These are phyloP conservation scores for Phylloporus sp. DNA, from an alignment of 768 basidiomycete genomes.

Conservation along the genomic window DNA sequence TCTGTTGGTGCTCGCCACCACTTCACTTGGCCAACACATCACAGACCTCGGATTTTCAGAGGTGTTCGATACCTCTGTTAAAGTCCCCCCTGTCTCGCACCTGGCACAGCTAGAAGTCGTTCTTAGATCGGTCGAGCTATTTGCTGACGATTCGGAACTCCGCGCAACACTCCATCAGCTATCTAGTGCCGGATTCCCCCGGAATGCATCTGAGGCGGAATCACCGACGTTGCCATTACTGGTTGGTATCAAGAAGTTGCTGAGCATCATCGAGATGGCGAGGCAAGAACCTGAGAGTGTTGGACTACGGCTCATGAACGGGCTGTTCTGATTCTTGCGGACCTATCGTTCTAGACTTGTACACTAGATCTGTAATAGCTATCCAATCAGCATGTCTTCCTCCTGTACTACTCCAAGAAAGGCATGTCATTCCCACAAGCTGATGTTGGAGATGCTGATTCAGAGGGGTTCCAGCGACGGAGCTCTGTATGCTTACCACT, in stretches of 20 bases:
- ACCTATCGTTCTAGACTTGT: constrained; percentile 2
- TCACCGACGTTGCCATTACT: constrained; percentile 50
- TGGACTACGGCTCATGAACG: constrained; percentile 62
- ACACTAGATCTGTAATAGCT: neutral
- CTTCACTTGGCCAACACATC: constrained; percentile 82
- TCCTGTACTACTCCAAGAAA: constrained; percentile 9
- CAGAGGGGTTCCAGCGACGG: constrained; percentile 9
- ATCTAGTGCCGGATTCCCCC: constrained; percentile 66
- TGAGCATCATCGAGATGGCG: constrained; percentile 94
- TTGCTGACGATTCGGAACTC: constrained; percentile 51
- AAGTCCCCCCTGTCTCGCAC: constrained; percentile 75
- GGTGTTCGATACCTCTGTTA: constrained; percentile 82
- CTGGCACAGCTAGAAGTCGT: constrained; percentile 72
- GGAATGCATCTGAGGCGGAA: constrained; percentile 37
- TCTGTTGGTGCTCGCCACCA: constrained; percentile 86
- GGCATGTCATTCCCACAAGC: constrained; percentile 25
- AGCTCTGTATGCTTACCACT: constrained; percentile 2
- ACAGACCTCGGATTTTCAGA: constrained; percentile 87
- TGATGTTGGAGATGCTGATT: constrained; percentile 3
- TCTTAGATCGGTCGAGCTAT: constrained; percentile 75
- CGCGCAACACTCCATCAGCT: constrained; percentile 61
- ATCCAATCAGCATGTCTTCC: neutral
- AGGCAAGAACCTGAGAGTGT: constrained; percentile 89
- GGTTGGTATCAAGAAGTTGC: constrained; percentile 91
- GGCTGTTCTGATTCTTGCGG: constrained; percentile 40